A percentile compares a stretch with the other conserved stretches of the same genome.
These are phyloP conservation scores for Cercospora brassicicola DNA, from an alignment of 2,329 filamentous ascomycete species.

Conservation along the genomic window DNA sequence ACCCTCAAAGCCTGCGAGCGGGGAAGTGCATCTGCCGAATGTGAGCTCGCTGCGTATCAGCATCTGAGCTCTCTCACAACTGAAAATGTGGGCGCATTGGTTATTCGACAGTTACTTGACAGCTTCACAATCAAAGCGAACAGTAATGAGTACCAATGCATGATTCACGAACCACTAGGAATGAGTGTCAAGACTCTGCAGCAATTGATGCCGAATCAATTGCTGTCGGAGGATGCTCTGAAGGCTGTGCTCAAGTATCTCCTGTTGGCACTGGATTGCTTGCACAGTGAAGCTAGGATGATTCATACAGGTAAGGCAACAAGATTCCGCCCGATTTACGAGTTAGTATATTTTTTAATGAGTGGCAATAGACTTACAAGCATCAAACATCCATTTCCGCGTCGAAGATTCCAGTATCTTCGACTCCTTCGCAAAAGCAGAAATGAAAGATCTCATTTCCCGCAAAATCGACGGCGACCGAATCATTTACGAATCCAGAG, in stretches of 20 bases:
- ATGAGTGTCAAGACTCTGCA: background rate
- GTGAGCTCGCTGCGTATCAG: conserved; percentile 10
- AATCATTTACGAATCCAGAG: conserved; percentile 25
- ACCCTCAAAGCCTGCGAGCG: conserved; percentile 14
- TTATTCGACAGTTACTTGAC: conserved; percentile 2
- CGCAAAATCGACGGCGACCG: conserved; percentile 23
- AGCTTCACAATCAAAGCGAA: background rate
- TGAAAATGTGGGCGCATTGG: background rate
- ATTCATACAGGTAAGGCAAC: conserved; percentile 4
- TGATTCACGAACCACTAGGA: conserved; percentile 2
- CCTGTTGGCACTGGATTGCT: conserved; percentile 4
- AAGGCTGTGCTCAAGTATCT: background rate
- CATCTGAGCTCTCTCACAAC: background rate
- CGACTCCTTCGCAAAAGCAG: conserved; percentile 20
- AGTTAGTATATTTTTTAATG: background rate
- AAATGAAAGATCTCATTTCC: conserved; percentile 20
- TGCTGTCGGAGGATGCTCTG: conserved; percentile 1
- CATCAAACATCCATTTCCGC: conserved; percentile 27
- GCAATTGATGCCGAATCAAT: background rate
- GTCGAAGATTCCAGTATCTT: conserved; percentile 25
- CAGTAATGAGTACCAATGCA: background rate
- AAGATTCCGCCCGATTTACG: background rate
- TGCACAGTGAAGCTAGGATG: conserved; percentile 6
- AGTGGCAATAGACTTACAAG: conserved; percentile 26
- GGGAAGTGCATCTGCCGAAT: background rate